These are phyloP conservation scores for Saccharomycopsis lassenensis DNA, from an alignment of 805 yeast species.

Conservation along the genomic window DNA sequence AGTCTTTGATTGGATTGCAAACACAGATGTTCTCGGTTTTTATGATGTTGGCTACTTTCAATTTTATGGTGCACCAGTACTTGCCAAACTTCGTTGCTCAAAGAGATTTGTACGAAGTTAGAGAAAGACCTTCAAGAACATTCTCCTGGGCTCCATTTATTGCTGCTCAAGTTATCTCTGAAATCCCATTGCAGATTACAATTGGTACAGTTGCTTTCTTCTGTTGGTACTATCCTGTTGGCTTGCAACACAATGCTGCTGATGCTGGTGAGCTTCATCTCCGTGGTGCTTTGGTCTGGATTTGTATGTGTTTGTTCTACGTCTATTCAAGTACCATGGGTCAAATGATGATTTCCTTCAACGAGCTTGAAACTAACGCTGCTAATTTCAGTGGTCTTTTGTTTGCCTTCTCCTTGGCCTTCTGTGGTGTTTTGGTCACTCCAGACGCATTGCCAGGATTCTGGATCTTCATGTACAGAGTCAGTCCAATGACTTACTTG, in stretches of 20 bases:
- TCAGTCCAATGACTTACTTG: slow-evolving; percentile 60
- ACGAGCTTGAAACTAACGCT: slow-evolving; percentile 49
- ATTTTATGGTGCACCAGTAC: slow-evolving; percentile 50
- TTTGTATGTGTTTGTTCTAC: slow-evolving; percentile 35
- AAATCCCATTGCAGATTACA: slow-evolving; percentile 51
- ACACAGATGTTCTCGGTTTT: slow-evolving; percentile 53
- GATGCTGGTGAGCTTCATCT: slow-evolving; percentile 32
- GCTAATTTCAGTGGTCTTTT: slow-evolving; percentile 47
- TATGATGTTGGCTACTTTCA: slow-evolving; percentile 41
- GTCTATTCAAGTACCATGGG: slow-evolving; percentile 49
- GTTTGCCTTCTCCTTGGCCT: slow-evolving; percentile 52
- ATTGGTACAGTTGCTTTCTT: slow-evolving; percentile 55
- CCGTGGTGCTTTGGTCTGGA: slow-evolving; percentile 50
- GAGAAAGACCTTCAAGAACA: slow-evolving; percentile 65
- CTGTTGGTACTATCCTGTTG: slow-evolving; percentile 65
- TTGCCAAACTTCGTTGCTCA: slow-evolving; percentile 49
- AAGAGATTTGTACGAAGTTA: slow-evolving; percentile 56
- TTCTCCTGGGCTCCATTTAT: slow-evolving; percentile 57
- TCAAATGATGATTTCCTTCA: slow-evolving; percentile 46
- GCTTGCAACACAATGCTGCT: slow-evolving; percentile 50
- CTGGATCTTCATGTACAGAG: slow-evolving; percentile 72
- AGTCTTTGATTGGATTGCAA: slow-evolving; percentile 52
- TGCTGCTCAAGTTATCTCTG: slow-evolving; percentile 40
- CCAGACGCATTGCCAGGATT: slow-evolving; percentile 54
- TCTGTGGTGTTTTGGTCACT: slow-evolving; percentile 69